These are phyloP conservation scores for Cryptococcus deneoformans DNA, from an alignment of 1,284 basidiomycete genomes.

Conservation along the genomic window DNA sequence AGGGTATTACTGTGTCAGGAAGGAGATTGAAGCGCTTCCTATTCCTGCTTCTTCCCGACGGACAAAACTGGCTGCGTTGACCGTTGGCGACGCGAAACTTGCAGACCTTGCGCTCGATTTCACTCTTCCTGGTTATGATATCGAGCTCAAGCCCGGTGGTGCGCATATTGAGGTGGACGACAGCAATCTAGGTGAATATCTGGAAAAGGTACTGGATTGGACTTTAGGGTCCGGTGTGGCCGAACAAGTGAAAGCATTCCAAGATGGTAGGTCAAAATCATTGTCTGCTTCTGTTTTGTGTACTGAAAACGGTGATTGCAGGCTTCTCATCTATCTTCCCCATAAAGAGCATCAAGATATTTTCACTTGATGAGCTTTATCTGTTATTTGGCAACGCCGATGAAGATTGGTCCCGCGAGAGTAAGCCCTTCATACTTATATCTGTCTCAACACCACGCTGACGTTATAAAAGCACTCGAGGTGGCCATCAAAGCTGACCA, in stretches of 20 bases:
- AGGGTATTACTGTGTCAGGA: slow-evolving; percentile 50
- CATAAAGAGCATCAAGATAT: slow-evolving; percentile 81
- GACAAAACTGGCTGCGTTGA: slow-evolving; percentile 44
- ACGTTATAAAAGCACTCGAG: slow-evolving; percentile 63
- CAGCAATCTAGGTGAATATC: slow-evolving; percentile 85
- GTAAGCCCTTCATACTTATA: slow-evolving; percentile 54
- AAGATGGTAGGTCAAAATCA: slow-evolving; percentile 52
- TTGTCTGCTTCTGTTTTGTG: too few species aligned
- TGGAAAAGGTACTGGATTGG: slow-evolving; percentile 72
- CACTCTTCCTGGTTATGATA: slow-evolving; percentile 91
- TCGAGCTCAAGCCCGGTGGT: slow-evolving; percentile 80
- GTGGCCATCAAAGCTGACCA: slow-evolving; percentile 96
- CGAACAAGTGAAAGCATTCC: slow-evolving; percentile 77
- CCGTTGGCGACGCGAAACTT: slow-evolving; percentile 59
- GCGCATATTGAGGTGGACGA: slow-evolving; percentile 73
- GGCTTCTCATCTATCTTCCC: slow-evolving; percentile 95
- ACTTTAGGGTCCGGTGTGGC: slow-evolving; percentile 74
- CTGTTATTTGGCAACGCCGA: slow-evolving; percentile 93
- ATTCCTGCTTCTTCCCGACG: slow-evolving; percentile 41
- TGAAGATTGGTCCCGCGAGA: slow-evolving; percentile 89
- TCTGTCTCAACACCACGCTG: background rate
- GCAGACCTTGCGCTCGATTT: slow-evolving; percentile 92
- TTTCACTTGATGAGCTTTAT: slow-evolving; percentile 89
- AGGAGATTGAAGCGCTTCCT: slow-evolving; percentile 49
- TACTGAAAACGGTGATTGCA: background rate